Evolutionary conservation across 108 stramenopile species (phyloP), one percentile per base, ranked within the genome.

Genomic region (Fistulifera solaris): DNA sequence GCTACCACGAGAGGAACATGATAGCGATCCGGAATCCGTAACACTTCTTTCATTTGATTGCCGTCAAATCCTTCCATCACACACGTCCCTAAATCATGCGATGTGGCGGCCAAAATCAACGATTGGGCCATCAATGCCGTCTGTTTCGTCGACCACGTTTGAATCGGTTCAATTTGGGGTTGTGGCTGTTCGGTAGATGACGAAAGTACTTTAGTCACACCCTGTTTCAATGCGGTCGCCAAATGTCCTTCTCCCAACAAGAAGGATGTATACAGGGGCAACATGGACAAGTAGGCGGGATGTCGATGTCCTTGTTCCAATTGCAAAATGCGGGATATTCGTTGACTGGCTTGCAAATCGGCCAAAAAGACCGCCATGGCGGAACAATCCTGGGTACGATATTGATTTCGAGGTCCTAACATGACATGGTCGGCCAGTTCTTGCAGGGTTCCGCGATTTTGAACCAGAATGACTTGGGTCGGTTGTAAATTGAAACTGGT

Each of bases 401-500:
- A 84, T 56, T 83, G 77, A 64, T 90, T 90, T 1, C 88, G 84
- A 1, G 66, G 44, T 44, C 88, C 88, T 1, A 86, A 60, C 88
- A 90, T 90, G 62, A 80, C 84, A 16, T 73, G 46, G 23, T 77
- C 48, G 24, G 77, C 54, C 23, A 89, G 54, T 14, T 67, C 43
- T 31, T 78, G 50, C 61, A 85, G 83, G 38, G 73, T 40, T 3
- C 25, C 18, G 17, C 68, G 58, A 12, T 61, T 45, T 44, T 80
- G 79, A 3, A 89, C 80, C 41, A 89, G 54, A 23, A 89, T 61
- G 11, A 85, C 63, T 59, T 85, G 81, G n/a, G 77, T 83, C n/a
- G 88, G 88, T 55, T 85, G 84, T 19, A 89, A 58, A 49, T 89
- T 89, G 66, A 89, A 89, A 17, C 84, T 78, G 8, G 83, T 83